phyloP scores from a whole-genome alignment of 176 grass and related monocot genomes.

The Tillandsia leiboldiana region DNA sequence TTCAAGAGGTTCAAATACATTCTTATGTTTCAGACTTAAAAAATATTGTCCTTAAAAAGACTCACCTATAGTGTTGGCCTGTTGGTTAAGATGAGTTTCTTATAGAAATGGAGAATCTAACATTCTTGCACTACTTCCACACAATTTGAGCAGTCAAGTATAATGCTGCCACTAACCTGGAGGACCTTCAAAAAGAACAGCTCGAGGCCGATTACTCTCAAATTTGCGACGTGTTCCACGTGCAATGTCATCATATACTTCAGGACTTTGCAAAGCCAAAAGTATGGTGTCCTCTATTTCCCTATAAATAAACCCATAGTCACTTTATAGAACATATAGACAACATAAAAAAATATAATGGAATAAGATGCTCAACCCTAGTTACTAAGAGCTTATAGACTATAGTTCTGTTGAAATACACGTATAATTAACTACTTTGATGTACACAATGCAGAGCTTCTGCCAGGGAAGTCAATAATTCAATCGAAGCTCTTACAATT shows the following conservation, averaged over 20 bases:
- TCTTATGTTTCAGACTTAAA: background rate
- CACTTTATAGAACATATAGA: background rate
- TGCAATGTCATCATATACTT: slow-evolving; percentile 95
- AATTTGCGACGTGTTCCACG: slow-evolving; percentile 71
- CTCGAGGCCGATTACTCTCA: slow-evolving; percentile 83
- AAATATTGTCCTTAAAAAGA: background rate
- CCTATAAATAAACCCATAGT: slow-evolving; percentile 33
- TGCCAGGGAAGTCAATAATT: background rate
- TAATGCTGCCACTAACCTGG: slow-evolving; percentile 35
- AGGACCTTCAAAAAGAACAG: slow-evolving; percentile 93
- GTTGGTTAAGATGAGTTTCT: background rate
- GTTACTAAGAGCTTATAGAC: background rate
- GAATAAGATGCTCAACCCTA: background rate
- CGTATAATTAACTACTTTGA: too few species aligned
- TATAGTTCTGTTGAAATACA: too few species aligned
- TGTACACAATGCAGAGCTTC: background rate
- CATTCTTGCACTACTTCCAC: background rate
- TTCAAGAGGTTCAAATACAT: background rate
- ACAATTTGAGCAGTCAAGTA: background rate
- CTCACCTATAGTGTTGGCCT: background rate
- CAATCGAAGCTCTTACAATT: too few species aligned
- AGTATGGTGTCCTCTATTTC: slow-evolving; percentile 95
- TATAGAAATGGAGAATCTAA: background rate
- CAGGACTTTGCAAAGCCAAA: slow-evolving; percentile 72
- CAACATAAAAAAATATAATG: background rate